phyloP scores from a whole-genome alignment of 257 asterid species.

The Ophiorrhiza pumila region DNA sequence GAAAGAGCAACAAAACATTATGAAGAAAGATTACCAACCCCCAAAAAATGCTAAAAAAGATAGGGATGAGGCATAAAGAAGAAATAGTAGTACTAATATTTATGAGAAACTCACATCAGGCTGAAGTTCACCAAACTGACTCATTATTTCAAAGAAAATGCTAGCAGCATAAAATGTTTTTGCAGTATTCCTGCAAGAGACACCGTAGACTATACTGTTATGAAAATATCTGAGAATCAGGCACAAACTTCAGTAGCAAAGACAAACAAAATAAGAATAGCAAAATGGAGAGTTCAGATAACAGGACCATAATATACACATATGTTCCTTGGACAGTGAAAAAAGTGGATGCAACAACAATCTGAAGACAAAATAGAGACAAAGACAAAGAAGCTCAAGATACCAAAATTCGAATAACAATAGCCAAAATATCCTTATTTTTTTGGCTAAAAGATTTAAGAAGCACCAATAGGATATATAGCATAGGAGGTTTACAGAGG shows the following conservation, averaged over 20 bases:
- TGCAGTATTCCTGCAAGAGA: slow-evolving; percentile 78
- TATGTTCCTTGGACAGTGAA: background rate
- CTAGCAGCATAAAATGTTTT: slow-evolving; percentile 98
- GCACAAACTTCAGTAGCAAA: background rate
- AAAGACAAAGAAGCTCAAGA: background rate
- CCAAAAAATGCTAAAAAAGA: background rate
- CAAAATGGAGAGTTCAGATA: background rate
- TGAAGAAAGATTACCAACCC: background rate
- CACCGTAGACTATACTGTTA: background rate
- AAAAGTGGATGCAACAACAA: background rate
- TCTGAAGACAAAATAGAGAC: background rate
- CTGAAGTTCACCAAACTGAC: slow-evolving; percentile 80
- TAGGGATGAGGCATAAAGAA: background rate
- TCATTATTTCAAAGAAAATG: slow-evolving; percentile 86
- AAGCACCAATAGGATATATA: background rate
- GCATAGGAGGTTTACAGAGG: background rate
- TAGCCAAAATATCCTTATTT: background rate
- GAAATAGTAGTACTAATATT: background rate
- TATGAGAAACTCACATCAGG: slow-evolving; percentile 71
- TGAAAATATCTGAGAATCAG: background rate
- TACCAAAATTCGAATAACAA: background rate
- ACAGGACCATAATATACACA: background rate
- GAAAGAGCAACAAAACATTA: slow-evolving; percentile 3
- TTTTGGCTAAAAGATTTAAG: background rate
- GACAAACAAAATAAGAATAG: background rate